Conservation (phyloP, 495 filamentous ascomycete genomes). For the Aspergillus mulundensis region DNA sequence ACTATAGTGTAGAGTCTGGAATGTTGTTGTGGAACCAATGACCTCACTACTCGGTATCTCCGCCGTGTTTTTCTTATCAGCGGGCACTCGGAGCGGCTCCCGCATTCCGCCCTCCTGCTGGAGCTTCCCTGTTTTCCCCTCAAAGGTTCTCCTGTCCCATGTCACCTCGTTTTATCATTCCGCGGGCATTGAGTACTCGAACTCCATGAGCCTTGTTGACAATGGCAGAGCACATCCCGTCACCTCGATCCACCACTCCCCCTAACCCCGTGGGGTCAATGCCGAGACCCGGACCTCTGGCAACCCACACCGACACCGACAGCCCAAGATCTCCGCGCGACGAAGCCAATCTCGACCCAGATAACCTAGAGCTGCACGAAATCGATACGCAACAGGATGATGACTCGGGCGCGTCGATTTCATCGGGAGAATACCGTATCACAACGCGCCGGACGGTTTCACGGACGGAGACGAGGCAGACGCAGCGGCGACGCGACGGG, state of each 20-base stretch:
- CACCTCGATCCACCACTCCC: not conserved
- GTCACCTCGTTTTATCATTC: too few species aligned
- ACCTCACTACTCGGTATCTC: too few species aligned
- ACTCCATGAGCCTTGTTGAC: not conserved
- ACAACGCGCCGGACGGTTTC: constrained; percentile 25
- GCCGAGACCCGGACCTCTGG: not conserved
- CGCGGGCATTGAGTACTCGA: too few species aligned
- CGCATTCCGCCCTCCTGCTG: too few species aligned
- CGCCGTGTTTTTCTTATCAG: too few species aligned
- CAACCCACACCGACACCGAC: not conserved
- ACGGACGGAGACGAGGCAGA: constrained; percentile 11
- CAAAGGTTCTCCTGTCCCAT: too few species aligned
- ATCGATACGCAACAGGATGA: constrained; percentile 29
- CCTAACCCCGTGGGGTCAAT: not conserved
- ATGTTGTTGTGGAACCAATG: too few species aligned
- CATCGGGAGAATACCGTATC: constrained; percentile 36
- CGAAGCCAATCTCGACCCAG: constrained; percentile 21
- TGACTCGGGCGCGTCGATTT: constrained; percentile 27
- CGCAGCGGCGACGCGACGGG: constrained; percentile 19
- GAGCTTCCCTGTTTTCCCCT: not conserved
- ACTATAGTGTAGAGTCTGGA: too few species aligned
- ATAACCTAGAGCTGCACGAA: constrained; percentile 34
- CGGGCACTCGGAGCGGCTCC: too few species aligned
- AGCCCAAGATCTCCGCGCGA: constrained; percentile 9
- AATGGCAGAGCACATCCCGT: not conserved